Evolutionary conservation across 1,284 basidiomycete species (phyloP), one percentile per base, ranked within the genome.

Genomic region (Chiua sp.): DNA sequence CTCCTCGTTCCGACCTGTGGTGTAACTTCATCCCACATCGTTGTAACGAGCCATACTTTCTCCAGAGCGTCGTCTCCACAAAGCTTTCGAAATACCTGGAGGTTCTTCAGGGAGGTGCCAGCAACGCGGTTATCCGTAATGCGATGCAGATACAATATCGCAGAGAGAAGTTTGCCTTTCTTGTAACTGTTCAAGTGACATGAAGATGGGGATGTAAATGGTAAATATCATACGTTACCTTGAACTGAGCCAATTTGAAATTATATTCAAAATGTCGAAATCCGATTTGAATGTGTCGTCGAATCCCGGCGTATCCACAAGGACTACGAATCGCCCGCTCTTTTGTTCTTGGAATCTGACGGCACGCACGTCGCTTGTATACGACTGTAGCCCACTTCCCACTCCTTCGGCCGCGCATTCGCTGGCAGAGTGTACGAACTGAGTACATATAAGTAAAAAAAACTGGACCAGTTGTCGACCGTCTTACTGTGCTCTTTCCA

Each of bases 61-160:
- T 0, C 26, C 5, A 63, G 48, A 12, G 52, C n/a, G 11, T 53
- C 0, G 20, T 55, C 6, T 2, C 68, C 64, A 3, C 66, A 70
- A 20, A 70, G 51, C 22, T 53, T 54, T 53, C 78, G 78, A 65
- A 84, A 82, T 67, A 82, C 72, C 22, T 69, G 69, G 59, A 82
- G 78, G 63, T 79, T 82, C 30, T 75, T 75, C 15, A 64, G 62
- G 22, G 75, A 76, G 44, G 79, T 77, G 16, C 80, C 80, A 15
- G 77, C 74, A 61, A 83, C 70, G 7, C 80, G 75, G 64, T 73
- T 74, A 63, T 83, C 81, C 22, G 79, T 77, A 55, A 84, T 84
- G 15, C 78, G 75, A 59, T 84, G 82, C 58, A 81, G 66, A 66
- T 83, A 84, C 22, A 84, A 73, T 54, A 84, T 70, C 0, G 82